phyloP scores from a whole-genome alignment of 176 grass and related monocot genomes.

The Musa schizocarpa region DNA sequence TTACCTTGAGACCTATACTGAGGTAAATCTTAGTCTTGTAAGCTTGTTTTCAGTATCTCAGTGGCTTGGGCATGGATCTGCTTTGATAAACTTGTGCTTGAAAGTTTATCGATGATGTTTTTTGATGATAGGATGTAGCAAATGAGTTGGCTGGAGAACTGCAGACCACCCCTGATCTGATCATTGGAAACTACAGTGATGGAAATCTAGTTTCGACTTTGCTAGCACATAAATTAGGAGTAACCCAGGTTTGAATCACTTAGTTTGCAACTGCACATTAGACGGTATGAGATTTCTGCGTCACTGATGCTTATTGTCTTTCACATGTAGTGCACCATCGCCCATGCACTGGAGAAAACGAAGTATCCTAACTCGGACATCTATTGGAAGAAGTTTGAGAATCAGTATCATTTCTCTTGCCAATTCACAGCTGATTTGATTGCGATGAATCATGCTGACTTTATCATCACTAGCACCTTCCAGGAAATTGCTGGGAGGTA shows the following conservation, averaged over 20 bases:
- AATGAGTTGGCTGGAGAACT: slow-evolving; percentile 88
- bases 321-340: slow-evolving; percentile 81
- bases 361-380: slow-evolving; percentile 98
- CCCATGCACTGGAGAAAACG: slow-evolving; percentile 97
- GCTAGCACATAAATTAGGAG: slow-evolving; percentile 91
- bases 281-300: not conserved
- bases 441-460: slow-evolving; percentile 97
- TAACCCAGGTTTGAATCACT: slow-evolving; percentile 53
- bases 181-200: slow-evolving; percentile 99
- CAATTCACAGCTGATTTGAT: slow-evolving; percentile 97
- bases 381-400: slow-evolving; percentile 99
- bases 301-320: not conserved
- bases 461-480: slow-evolving; percentile 98
- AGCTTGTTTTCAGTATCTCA: not conserved
- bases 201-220: slow-evolving; percentile 96
- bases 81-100: not conserved
- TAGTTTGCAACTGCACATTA: not conserved
- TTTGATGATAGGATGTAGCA: slow-evolving; percentile 68
- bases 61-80: not conserved
- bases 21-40: slow-evolving; percentile 38
- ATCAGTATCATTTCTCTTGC: slow-evolving; percentile 99
- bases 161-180: slow-evolving; percentile 81
- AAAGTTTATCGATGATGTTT: slow-evolving; percentile 2
- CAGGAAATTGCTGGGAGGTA: slow-evolving; percentile 99
- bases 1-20: slow-evolving; percentile 89